A percentile compares a stretch with the other conserved stretches of the same genome.
phyloP scores from a whole-genome alignment of 1,284 basidiomycete species.

The Cryptococcus amylolentus region DNA sequence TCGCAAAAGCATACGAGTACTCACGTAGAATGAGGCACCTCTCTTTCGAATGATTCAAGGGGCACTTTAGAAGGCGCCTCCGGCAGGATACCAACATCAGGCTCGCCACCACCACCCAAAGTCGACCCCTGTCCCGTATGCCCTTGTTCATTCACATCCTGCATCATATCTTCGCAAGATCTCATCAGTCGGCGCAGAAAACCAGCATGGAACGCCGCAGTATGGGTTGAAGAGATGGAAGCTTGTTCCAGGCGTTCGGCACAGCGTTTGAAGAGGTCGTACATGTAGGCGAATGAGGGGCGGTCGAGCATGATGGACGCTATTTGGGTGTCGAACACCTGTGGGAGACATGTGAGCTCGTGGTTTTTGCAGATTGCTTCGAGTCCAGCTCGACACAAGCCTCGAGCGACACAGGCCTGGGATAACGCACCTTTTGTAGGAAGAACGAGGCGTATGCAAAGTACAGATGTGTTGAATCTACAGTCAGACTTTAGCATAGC shows the following conservation, averaged over 20 bases:
- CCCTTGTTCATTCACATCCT: too few species aligned
- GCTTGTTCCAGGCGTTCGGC: conserved; percentile 5
- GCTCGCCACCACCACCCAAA: too few species aligned
- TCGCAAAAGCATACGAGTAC: too few species aligned
- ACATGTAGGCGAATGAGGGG: conserved; percentile 4
- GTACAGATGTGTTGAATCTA: conserved; percentile 13
- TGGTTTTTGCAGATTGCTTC: too few species aligned
- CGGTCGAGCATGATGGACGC: conserved; percentile 9
- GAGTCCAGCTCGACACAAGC: too few species aligned
- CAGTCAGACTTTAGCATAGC: not conserved
- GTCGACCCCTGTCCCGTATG: too few species aligned
- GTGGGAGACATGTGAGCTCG: not conserved
- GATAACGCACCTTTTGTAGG: conserved; percentile 7
- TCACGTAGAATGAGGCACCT: too few species aligned
- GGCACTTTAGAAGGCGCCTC: too few species aligned
- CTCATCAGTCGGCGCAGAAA: not conserved
- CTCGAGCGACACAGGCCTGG: too few species aligned
- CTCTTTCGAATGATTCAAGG: too few species aligned
- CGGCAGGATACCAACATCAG: too few species aligned
- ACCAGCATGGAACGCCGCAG: conserved; percentile 7
- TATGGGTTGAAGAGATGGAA: conserved; percentile 2
- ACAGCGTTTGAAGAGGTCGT: conserved; percentile 3
- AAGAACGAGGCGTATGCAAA: conserved; percentile 15
- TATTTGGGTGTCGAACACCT: conserved; percentile 10
- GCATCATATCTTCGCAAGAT: too few species aligned